Conservation (phyloP, 441 rosid genomes). For the Populus tomentosa region DNA sequence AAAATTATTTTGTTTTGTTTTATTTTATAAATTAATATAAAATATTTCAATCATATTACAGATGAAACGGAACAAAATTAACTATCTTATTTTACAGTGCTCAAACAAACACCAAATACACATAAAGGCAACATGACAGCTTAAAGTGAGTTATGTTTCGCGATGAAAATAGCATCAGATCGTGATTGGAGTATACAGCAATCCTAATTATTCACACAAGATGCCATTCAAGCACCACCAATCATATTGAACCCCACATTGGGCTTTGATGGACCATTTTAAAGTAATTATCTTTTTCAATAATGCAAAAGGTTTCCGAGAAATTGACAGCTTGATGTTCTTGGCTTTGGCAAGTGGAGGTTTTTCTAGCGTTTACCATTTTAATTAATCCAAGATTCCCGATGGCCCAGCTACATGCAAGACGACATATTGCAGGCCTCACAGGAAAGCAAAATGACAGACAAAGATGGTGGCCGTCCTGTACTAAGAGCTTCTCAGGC, state of each 20-base stretch:
- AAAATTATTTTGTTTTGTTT: no score
- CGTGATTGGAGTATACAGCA: neutral
- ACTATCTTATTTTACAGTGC: no score
- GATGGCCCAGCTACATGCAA: neutral
- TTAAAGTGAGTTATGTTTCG: neutral
- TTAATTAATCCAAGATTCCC: neutral
- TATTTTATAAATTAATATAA: no score
- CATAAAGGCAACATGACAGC: neutral
- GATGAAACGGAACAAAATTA: no score
- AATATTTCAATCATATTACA: no score
- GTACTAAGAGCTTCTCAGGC: constrained; percentile 6
- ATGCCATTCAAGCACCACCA: neutral
- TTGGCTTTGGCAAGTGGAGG: neutral
- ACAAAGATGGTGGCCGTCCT: neutral
- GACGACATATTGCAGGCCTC: neutral
- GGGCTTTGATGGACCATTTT: neutral
- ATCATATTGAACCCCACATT: neutral
- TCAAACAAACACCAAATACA: neutral
- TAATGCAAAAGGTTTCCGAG: neutral
- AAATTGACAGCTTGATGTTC: neutral
- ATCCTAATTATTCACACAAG: neutral
- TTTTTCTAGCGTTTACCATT: no score
- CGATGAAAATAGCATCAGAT: neutral
- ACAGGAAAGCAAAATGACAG: neutral
- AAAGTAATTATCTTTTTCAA: neutral